These are phyloP conservation scores for Chrysoporthe austroafricana DNA, from an alignment of 2,329 filamentous ascomycete species.

Conservation along the genomic window DNA sequence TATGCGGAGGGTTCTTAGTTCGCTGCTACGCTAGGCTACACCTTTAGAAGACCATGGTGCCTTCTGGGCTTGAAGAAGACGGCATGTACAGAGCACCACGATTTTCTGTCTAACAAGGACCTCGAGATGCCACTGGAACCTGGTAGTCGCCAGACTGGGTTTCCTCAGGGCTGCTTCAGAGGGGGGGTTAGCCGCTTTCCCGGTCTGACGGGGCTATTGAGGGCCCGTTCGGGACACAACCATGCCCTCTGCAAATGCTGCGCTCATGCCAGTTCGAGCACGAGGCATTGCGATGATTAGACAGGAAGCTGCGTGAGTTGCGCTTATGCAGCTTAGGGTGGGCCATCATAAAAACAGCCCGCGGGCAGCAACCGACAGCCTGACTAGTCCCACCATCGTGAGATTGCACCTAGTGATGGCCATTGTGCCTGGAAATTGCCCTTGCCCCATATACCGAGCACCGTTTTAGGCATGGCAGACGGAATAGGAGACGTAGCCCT, in stretches of 20 bases:
- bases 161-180: not conserved
- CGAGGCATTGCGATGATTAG: conserved; percentile 8
- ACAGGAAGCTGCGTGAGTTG: conserved; percentile 28
- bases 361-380: conserved; percentile 12
- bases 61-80: not conserved
- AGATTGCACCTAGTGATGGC: conserved; percentile 27
- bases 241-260: conserved; percentile 13
- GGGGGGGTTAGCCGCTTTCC: not conserved
- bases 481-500: not conserved
- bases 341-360: conserved; percentile 17
- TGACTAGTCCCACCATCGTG: conserved; percentile 27
- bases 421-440: conserved; percentile 29
- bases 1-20: not conserved
- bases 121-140: not conserved
- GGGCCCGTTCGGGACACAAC: not conserved
- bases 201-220: conserved; percentile 3
- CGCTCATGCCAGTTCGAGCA: conserved; percentile 9
- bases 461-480: conserved; percentile 3
- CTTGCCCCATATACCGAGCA: conserved; percentile 23
- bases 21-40: conserved; percentile 9
- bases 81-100: not conserved
- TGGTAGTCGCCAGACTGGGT: not conserved
- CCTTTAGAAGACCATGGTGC: not conserved
- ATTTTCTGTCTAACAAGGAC: not conserved
- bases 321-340: conserved; percentile 31